These are phyloP conservation scores for Claviceps sorghi DNA, from an alignment of 2,329 filamentous ascomycete species.

Conservation along the genomic window DNA sequence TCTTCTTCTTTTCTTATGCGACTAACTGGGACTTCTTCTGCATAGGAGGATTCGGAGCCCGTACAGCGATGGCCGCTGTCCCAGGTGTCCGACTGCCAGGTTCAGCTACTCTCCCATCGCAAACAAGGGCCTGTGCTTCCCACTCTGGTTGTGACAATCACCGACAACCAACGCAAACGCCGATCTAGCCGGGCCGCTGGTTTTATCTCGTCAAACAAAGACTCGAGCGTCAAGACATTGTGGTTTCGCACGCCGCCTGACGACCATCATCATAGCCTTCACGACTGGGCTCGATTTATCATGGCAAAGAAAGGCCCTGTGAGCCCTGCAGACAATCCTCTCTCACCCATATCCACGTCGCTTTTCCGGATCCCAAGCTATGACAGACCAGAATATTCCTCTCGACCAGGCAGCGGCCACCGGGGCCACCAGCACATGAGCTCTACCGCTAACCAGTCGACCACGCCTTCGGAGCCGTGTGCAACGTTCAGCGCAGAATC, in stretches of 20 bases:
- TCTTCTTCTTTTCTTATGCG: neutral
- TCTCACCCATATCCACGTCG: constrained; percentile 38
- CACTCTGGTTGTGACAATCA: constrained; percentile 43
- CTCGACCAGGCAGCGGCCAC: constrained; percentile 30
- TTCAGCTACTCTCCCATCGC: constrained; percentile 44
- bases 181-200: constrained; percentile 49
- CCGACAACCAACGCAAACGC: constrained; percentile 48
- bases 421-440: constrained; percentile 31
- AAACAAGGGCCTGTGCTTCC: constrained; percentile 46
- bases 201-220: constrained; percentile 35
- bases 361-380: constrained; percentile 31
- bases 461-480: constrained; percentile 32
- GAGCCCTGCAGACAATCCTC: constrained; percentile 34
- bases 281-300: constrained; percentile 46
- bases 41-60: constrained; percentile 36
- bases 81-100: constrained; percentile 40
- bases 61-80: constrained; percentile 38
- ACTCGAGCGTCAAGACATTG: constrained; percentile 32
- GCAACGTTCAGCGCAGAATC: constrained; percentile 41
- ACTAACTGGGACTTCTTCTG: constrained; percentile 4
- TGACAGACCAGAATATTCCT: constrained; percentile 27
- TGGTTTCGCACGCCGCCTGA: constrained; percentile 43
- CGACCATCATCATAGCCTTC: constrained; percentile 34
- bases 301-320: constrained; percentile 29
- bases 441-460: constrained; percentile 33